Percentiles rank a stretch among this genome's conserved stretches.
These are phyloP conservation scores for Saccharum officinarum DNA, from an alignment of 176 grass and related monocot genomes.

Conservation along the genomic window DNA sequence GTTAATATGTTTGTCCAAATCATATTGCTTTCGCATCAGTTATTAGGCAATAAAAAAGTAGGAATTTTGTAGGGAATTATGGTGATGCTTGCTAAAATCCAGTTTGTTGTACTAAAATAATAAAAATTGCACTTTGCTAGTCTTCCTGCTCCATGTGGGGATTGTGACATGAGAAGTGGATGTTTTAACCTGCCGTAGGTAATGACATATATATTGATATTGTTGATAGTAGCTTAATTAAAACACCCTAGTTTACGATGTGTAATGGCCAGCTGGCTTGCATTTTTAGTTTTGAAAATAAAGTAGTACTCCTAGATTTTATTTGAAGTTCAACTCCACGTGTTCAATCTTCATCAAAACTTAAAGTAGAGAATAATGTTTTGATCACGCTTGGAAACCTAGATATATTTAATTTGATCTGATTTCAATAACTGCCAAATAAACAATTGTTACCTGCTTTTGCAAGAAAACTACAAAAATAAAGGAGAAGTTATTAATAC, in stretches of 20 bases:
- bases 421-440: neutral
- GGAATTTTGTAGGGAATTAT: neutral
- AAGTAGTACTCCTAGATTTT: neutral
- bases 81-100: neutral
- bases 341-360: neutral
- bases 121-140: neutral
- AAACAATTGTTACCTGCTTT: neutral
- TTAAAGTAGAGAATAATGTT: neutral
- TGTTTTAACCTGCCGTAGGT: constrained; percentile 49
- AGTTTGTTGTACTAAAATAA: neutral
- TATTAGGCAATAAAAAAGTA: constrained; percentile 3
- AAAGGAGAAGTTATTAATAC: neutral
- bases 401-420: neutral
- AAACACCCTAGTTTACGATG: neutral
- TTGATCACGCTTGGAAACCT: neutral
- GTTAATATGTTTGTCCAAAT: neutral
- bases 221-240: constrained; percentile 13
- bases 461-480: neutral
- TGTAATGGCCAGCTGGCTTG: neutral
- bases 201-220: neutral
- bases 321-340: neutral
- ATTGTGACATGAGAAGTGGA: constrained; percentile 38
- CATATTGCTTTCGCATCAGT: constrained; percentile 18
- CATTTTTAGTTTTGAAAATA: neutral
- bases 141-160: constrained; percentile 10